Base-by-base conservation (phyloP, 495 filamentous ascomycete genomes). In the Hapsidospora chrysogenum region DNA sequence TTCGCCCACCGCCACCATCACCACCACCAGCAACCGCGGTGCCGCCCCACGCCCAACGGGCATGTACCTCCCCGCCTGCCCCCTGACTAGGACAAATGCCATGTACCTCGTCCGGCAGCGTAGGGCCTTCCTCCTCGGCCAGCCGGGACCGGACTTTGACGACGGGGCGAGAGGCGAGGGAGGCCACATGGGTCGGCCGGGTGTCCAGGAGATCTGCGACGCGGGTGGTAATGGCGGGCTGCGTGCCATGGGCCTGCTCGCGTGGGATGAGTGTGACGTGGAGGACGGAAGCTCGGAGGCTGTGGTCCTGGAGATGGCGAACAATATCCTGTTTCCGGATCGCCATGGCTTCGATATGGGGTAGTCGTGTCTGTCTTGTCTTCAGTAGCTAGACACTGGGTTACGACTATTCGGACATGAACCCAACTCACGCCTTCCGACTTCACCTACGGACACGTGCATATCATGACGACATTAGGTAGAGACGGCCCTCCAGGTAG, bases 21-120 rank as follows among this genome's bases (percentile, higher is more conserved):
- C 17, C 4, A n/a, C 41, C 2, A 32, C 17, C 34, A 36, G 23
- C 32, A 18, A 25, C 36, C 9, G 21, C n/a, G 7, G 21, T 18
- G 10, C 10, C 20, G n/a, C 17, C 26, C 5, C 42, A 51, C 15
- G 52, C 48, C 3, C 61, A 13, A 55, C 64, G 35, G 59, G 92
- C 9, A 46, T 89, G 21, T 92, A 93, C 49, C 85, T 87, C 33
- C 86, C 85, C 0, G 76, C 79, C 15, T 84, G 76, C 11, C 85
- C 85, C 1, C 66, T 86, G 17, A 89, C 82, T 7, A 72, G 82
- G 44, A 66, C 68, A 32, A 93, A 85, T 55, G 72, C 75, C 1
- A 56, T 76, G 9, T 86, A 82, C 55, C 63, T 92, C n/a, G 63
- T 64, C 3, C 67, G 76, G 37, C 86, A 92, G 59, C 68, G 82